phyloP scores from a whole-genome alignment of 352 stramenopile species.

The Globisporangium sylvaticum region DNA sequence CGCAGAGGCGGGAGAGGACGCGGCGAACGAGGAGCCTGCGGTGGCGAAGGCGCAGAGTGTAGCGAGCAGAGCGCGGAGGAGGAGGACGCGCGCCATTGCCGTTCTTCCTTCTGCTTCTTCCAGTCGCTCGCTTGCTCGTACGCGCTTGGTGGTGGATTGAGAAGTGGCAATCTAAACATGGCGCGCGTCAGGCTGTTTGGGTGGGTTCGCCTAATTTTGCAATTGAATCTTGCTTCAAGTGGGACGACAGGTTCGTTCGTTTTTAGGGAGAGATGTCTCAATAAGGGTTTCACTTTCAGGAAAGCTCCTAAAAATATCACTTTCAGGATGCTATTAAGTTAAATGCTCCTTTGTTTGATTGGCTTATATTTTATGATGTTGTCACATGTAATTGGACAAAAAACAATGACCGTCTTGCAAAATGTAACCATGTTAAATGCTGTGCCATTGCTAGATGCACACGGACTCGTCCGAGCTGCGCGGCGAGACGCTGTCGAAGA shows the following conservation, averaged over 20 bases:
- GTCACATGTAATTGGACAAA: slow-evolving; percentile 4
- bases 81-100: neutral
- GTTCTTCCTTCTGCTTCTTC: neutral
- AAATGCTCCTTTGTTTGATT: neutral
- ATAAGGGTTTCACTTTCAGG: neutral
- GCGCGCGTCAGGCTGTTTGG: neutral
- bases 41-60: neutral
- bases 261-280: neutral
- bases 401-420: neutral
- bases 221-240: neutral
- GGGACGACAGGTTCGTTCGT: too few species aligned
- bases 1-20: neutral
- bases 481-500: slow-evolving; percentile 11
- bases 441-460: neutral
- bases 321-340: too few species aligned
- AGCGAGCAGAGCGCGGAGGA: neutral
- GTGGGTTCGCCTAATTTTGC: neutral
- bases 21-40: neutral
- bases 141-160: neutral
- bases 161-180: neutral
- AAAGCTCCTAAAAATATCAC: neutral
- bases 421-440: neutral
- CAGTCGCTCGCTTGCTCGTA: neutral
- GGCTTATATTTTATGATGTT: neutral
- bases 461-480: neutral